Evolutionary conservation across 179 eudicot genomes (phyloP).

Genomic region (Beta macrorhiza): DNA sequence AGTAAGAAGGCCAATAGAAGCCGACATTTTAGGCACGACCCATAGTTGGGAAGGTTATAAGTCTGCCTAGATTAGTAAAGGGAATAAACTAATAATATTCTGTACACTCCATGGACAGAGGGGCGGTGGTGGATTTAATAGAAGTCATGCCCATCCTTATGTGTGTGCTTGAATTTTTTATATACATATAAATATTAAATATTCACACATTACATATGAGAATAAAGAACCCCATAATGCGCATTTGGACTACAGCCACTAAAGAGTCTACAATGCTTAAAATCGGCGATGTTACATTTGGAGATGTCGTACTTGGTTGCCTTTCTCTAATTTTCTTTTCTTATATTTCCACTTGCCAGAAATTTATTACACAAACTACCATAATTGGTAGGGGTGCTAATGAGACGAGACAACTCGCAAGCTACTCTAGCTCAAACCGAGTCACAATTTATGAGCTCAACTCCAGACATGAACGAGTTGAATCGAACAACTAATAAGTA

Average conservation of each 20-base stretch:
- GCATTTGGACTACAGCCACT: too few species aligned
- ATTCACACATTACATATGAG: too few species aligned
- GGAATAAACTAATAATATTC: too few species aligned
- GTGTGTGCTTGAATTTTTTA: not conserved
- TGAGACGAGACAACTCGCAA: too few species aligned
- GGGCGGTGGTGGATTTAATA: not conserved
- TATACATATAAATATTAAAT: not conserved
- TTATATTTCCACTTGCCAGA: not conserved
- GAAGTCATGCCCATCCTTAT: not conserved
- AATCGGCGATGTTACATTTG: not conserved
- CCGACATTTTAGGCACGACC: not conserved
- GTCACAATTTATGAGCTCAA: too few species aligned
- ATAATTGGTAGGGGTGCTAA: not conserved
- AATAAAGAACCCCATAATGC: too few species aligned
- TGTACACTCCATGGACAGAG: not conserved
- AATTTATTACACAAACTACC: too few species aligned
- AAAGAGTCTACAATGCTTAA: too few species aligned
- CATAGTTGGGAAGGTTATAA: not conserved
- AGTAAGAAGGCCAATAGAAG: not conserved
- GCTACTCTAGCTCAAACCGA: too few species aligned
- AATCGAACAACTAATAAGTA: too few species aligned
- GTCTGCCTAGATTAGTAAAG: too few species aligned
- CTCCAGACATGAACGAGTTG: too few species aligned
- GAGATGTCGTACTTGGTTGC: not conserved
- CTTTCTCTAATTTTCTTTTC: not conserved